Percentiles rank a stretch among this genome's conserved stretches.
Evolutionary conservation across 192 early-diverging fungal species (phyloP).

Genomic region (Coemansia sp.): DNA sequence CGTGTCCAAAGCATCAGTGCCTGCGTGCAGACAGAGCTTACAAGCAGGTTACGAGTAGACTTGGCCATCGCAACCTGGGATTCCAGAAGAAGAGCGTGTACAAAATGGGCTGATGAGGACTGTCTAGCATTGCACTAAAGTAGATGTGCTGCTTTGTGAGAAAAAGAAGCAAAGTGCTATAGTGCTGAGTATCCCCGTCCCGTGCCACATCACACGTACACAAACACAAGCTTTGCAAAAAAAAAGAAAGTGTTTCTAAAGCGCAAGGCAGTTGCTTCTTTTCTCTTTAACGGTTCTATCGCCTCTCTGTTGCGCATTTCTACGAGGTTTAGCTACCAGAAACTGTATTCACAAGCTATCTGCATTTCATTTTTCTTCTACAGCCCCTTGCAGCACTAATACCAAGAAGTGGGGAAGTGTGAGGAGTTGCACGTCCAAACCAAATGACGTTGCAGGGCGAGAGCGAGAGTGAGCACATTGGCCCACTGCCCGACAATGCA

Average conservation of each 20-base stretch:
- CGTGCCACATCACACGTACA: neutral
- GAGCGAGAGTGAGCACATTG: neutral
- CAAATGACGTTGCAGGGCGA: neutral
- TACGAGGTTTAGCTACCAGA: neutral
- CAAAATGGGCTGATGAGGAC: neutral
- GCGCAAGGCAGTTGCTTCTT: neutral
- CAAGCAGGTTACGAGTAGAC: no score
- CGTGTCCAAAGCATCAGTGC: neutral
- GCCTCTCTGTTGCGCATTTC: neutral
- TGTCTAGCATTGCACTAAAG: neutral
- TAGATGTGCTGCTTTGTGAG: neutral
- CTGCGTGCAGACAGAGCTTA: neutral
- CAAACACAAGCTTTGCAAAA: no score
- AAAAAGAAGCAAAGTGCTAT: neutral
- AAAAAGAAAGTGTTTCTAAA: neutral
- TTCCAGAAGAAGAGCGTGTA: neutral
- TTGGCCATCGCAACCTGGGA: neutral
- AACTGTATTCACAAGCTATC: neutral
- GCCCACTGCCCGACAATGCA: neutral
- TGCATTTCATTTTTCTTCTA: neutral
- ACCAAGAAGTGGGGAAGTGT: neutral
- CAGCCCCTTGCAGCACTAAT: neutral
- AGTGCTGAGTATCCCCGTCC: neutral
- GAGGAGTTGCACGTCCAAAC: neutral
- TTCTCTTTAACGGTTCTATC: neutral